Base-by-base conservation (phyloP, 148 eudicot genomes). In the Fagopyrum homotropicum region DNA sequence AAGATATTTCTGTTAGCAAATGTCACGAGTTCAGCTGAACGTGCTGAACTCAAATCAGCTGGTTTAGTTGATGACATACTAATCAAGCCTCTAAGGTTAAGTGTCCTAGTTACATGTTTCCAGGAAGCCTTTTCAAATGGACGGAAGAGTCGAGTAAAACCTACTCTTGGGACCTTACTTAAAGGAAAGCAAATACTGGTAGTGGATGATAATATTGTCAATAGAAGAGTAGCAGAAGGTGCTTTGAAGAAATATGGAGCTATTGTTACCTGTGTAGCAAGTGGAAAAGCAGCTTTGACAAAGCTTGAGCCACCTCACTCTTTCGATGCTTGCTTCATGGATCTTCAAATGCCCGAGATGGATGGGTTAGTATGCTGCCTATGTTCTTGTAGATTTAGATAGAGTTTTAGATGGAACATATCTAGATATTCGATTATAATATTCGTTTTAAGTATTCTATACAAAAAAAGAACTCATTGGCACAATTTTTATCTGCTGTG, bases 281-380 rank as follows among this genome's bases (percentile, higher is more conserved):
- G 88, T 73, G 93, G 91, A n/a, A 81, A 80, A 45, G 81, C 78
- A 48, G 93, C 91, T 59, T 68, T 87, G 9, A 72, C 52, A 51
- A 78, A 75, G 86, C 91, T 87, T 57, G 73, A 73, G 17, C 88
- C 88, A 7, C 89, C 96, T 12, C 93, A 91, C 73, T 69, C 71
- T 2, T 86, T 85, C 60, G 86, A 86, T 81, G 93, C 97, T 81
- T 89, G 97, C 78, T 91, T 89, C 81, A 89, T 91, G 91, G 89
- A 91, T 83, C 83, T 90, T 71, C 96, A 91, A 77, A 91, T 91
- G 97, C 97, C 93, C 1, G 91, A 84, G 74, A 89, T 91, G 91
- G 96, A 91, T 76, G 96, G 93, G 96, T 90, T 83, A 75, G 54
- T 2, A 12, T 30, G 66, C 57, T 75, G 57, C 56, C 8, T 7